A percentile compares a stretch with the other conserved stretches of the same genome.
phyloP scores from a whole-genome alignment of 192 early-diverging fungal species.

The Coemansia asiatica region DNA sequence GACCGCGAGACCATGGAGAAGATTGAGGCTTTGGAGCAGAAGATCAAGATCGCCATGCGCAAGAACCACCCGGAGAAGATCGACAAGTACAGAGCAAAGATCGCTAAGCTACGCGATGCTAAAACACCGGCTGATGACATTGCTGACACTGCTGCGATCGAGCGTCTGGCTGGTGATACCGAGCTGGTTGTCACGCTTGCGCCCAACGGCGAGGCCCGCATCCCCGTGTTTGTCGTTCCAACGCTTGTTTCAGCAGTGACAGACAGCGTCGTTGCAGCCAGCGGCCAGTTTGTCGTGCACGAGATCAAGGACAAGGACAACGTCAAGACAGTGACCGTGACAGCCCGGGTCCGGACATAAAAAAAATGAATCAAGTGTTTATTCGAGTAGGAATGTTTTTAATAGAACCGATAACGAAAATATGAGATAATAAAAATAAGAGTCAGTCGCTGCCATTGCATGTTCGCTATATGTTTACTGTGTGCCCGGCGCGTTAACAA shows the following conservation, averaged over 20 bases:
- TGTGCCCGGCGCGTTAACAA: slow-evolving; percentile 29
- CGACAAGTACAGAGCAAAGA: slow-evolving; percentile 73
- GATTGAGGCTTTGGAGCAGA: slow-evolving; percentile 95
- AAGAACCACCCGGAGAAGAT: slow-evolving; percentile 89
- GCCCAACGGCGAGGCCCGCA: slow-evolving; percentile 26
- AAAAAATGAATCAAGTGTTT: too few species aligned
- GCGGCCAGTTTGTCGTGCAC: slow-evolving; percentile 38
- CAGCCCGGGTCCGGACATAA: slow-evolving; percentile 9
- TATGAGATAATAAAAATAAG: not conserved
- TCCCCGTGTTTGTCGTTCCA: slow-evolving; percentile 35
- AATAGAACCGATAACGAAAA: not conserved
- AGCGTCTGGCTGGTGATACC: slow-evolving; percentile 30
- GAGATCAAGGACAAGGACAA: slow-evolving; percentile 55
- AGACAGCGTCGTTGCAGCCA: not conserved
- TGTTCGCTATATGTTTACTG: too few species aligned
- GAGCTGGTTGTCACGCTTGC: slow-evolving; percentile 36
- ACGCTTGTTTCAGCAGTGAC: not conserved
- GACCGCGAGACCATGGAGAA: slow-evolving; percentile 79
- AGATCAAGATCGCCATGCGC: slow-evolving; percentile 91
- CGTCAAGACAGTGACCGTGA: slow-evolving; percentile 43
- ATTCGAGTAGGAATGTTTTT: not conserved
- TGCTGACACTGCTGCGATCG: slow-evolving; percentile 7
- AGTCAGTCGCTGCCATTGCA: too few species aligned
- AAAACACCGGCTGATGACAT: not conserved
- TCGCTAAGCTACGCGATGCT: slow-evolving; percentile 64